Conservation (phyloP, 2,329 filamentous ascomycete genomes). For the Trichoderma polysporum region DNA sequence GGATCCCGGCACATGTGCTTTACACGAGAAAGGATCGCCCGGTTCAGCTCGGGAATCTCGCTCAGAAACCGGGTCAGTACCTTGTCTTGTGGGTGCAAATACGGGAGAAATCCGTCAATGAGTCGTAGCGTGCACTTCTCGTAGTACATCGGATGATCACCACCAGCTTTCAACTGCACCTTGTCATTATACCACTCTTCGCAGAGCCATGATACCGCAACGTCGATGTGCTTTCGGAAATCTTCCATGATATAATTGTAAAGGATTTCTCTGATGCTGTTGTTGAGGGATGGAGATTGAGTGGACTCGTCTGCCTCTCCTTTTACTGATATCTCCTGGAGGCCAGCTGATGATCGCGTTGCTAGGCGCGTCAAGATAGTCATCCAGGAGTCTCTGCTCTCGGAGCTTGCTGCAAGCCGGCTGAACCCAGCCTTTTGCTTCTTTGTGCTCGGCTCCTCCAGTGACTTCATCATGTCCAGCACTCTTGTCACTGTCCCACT, state of each 20-base stretch:
- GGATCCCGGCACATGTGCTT: constrained; percentile 66
- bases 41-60: constrained; percentile 80
- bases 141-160: constrained; percentile 64
- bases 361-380: constrained; percentile 83
- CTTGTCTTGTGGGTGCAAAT: constrained; percentile 88
- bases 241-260: constrained; percentile 88
- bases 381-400: constrained; percentile 87
- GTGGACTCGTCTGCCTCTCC: constrained; percentile 54
- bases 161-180: constrained; percentile 43
- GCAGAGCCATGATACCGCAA: constrained; percentile 89
- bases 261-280: constrained; percentile 75
- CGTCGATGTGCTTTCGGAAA: constrained; percentile 83
- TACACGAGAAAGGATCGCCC: constrained; percentile 70
- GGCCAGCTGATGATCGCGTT: constrained; percentile 70
- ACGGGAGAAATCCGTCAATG: constrained; percentile 86
- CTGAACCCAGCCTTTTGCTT: constrained; percentile 73
- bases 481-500: constrained; percentile 73
- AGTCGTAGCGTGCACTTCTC: constrained; percentile 75
- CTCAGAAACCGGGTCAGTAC: constrained; percentile 86
- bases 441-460: constrained; percentile 65
- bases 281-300: constrained; percentile 52
- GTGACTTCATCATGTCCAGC: constrained; percentile 71
- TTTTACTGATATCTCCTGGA: constrained; percentile 62
- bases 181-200: constrained; percentile 98
- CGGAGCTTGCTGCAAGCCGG: constrained; percentile 77